Conservation (phyloP, 148 eudicot species). For the Nepenthes gracilis region DNA sequence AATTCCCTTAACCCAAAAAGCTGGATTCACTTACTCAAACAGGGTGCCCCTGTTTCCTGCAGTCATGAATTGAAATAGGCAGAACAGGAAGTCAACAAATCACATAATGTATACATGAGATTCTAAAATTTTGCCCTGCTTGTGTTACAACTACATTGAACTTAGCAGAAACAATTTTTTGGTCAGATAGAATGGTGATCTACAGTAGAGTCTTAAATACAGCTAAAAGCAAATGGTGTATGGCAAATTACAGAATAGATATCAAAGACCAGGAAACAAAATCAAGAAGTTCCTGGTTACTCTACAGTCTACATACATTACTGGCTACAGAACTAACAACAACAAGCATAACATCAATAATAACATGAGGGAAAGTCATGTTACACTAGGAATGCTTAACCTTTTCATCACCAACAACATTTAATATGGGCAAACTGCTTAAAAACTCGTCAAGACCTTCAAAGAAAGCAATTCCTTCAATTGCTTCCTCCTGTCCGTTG, state of each 20-base stretch:
- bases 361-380: conserved; percentile 4
- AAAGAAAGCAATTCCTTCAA: conserved; percentile 31
- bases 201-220: neutral
- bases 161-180: no score
- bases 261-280: conserved; percentile 14
- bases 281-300: conserved; percentile 16
- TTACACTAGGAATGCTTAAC: conserved; percentile 18
- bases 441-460: conserved; percentile 36
- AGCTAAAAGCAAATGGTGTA: conserved; percentile 16
- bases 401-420: conserved; percentile 41
- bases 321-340: conserved; percentile 30
- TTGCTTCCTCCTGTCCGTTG: conserved; percentile 34
- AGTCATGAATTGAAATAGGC: no score
- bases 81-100: no score
- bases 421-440: conserved; percentile 44
- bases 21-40: no score
- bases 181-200: neutral
- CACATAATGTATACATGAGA: no score
- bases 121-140: no score
- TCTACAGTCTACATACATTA: conserved; percentile 18
- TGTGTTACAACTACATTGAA: no score
- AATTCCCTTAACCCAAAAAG: no score
- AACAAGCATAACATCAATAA: conserved; percentile 6
- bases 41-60: no score
- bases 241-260: conserved; percentile 26